Conservation (phyloP, 1,284 basidiomycete species). For the Trichosporon asahii region DNA sequence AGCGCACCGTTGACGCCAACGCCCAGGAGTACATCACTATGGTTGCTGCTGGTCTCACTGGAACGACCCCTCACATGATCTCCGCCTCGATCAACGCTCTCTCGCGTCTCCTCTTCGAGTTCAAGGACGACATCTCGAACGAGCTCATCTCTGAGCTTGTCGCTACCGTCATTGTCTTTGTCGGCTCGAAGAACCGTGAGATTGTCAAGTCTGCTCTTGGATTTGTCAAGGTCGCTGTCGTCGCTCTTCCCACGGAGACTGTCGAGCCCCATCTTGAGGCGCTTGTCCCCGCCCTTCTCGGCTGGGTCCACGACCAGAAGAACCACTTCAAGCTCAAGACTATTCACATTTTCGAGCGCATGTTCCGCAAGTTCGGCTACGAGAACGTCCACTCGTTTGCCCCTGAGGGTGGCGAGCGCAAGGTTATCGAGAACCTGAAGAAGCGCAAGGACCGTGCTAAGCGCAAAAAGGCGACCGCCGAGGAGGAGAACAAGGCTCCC, state of each 20-base stretch:
- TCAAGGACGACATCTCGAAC: slow-evolving; percentile 73
- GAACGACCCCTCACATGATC: slow-evolving; percentile 95
- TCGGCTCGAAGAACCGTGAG: slow-evolving; percentile 90
- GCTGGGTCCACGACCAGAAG: slow-evolving; percentile 95
- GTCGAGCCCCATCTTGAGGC: slow-evolving; percentile 70
- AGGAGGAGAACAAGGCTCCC: slow-evolving; percentile 55
- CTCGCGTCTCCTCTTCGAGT: slow-evolving; percentile 92
- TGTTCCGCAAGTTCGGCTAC: slow-evolving; percentile 87
- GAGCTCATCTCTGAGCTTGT: slow-evolving; percentile 84
- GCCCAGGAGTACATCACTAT: slow-evolving; percentile 95
- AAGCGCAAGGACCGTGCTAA: slow-evolving; percentile 89
- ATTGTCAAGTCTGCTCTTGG: slow-evolving; percentile 96
- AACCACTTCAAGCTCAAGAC: slow-evolving; percentile 99
- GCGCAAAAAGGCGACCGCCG: slow-evolving; percentile 61
- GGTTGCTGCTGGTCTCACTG: slow-evolving; percentile 92
- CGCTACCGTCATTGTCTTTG: slow-evolving; percentile 81
- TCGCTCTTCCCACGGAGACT: slow-evolving; percentile 69
- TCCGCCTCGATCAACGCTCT: slow-evolving; percentile 93
- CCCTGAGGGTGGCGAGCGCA: slow-evolving; percentile 63
- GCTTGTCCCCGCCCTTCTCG: slow-evolving; percentile 79
- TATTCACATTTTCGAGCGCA: slow-evolving; percentile 92
- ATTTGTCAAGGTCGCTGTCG: slow-evolving; percentile 89
- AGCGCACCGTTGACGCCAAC: slow-evolving; percentile 65
- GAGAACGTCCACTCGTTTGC: slow-evolving; percentile 64
- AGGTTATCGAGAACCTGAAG: slow-evolving; percentile 82